phyloP scores from a whole-genome alignment of 768 basidiomycete species.

The Artomyces pyxidatus region DNA sequence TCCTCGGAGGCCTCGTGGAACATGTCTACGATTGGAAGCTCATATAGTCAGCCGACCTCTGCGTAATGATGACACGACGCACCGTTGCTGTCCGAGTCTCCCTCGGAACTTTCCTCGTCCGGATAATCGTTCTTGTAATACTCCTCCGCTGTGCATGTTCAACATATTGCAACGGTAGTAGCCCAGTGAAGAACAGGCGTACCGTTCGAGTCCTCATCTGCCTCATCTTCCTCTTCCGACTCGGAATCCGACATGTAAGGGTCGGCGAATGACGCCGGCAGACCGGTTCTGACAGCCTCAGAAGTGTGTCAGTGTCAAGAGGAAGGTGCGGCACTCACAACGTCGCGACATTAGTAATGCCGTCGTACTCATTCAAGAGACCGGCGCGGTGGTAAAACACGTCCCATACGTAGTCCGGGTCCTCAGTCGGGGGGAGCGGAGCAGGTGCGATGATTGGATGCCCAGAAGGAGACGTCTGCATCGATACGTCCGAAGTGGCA shows the following conservation, averaged over 20 bases:
- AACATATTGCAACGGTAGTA: not conserved
- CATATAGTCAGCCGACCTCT: not conserved
- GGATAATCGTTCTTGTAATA: constrained; percentile 85
- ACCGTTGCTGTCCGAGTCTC: constrained; percentile 22
- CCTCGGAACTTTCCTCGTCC: constrained; percentile 45
- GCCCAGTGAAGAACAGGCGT: constrained; percentile 7
- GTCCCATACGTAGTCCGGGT: constrained; percentile 75
- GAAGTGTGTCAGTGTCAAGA: not conserved
- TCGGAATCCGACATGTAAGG: constrained; percentile 45
- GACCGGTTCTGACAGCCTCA: constrained; percentile 40
- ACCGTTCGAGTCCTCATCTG: constrained; percentile 84
- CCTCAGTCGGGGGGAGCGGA: constrained; percentile 6
- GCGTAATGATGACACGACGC: not conserved
- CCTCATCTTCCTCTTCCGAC: constrained; percentile 63
- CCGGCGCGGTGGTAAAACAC: constrained; percentile 70
- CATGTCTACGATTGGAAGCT: not conserved
- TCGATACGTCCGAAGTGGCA: too few relatives aligned
- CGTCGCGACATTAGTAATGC: constrained; percentile 48
- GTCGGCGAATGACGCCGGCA: constrained; percentile 50
- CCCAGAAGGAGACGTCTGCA: constrained; percentile 4
- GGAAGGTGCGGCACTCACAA: constrained; percentile 38
- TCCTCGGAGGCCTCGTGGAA: not conserved
- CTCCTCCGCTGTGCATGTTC: constrained; percentile 50
- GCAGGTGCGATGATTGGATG: constrained; percentile 2
- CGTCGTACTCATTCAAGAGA: constrained; percentile 50